Evolutionary conservation across 2,329 filamentous ascomycete genomes (phyloP), one percentile per base, ranked within the genome.

Genomic region (Colletotrichum karsti): DNA sequence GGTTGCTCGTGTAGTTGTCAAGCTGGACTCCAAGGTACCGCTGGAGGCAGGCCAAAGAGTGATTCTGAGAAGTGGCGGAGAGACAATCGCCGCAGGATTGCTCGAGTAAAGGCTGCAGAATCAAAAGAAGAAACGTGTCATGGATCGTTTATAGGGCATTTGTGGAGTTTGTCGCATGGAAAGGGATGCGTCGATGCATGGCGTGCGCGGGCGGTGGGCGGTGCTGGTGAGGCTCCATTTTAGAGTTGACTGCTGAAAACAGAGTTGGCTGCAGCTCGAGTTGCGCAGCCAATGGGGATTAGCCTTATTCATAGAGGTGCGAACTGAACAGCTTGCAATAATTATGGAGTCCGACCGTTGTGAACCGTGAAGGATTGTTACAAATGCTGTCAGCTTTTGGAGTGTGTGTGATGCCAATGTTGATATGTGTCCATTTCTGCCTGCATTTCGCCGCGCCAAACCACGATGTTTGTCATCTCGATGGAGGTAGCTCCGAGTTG

Each of bases 11-110:
- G 87, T 98, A 1, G 84, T 89, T 63, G 89, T 98, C 26, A 92
- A 92, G 76, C 82, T 97, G 74, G 90, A 91, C 55, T 83, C 85
- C 22, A 91, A 90, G 70, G 88, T 96, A 59, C 94, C 96, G 15
- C 79, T 98, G 51, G 96, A 98, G 79, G 86, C 87, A 15, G 93
- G 93, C 0, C 91, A 91, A 71, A 87, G 94, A 72, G 89, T 99
- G 48, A 93, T 98, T 28, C 80, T 99, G 57, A 86, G 96, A 69
- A 90, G 90, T 71, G 90, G 90, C 57, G 96, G 96, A 2, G 88
- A 92, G 72, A 98, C 96, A 2, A 87, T 98, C 67, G 96, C 94
- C 10, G 94, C 95, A 39, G 96, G 96, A 2, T 81, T 97, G 70
- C 80, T 98, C 73, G 95, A 97, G 77, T 91, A 82, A 80, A 67